Percentiles rank a stretch among this genome's conserved stretches.
These are phyloP conservation scores for Penicillium daleae DNA, from an alignment of 495 filamentous ascomycete genomes.

Conservation along the genomic window DNA sequence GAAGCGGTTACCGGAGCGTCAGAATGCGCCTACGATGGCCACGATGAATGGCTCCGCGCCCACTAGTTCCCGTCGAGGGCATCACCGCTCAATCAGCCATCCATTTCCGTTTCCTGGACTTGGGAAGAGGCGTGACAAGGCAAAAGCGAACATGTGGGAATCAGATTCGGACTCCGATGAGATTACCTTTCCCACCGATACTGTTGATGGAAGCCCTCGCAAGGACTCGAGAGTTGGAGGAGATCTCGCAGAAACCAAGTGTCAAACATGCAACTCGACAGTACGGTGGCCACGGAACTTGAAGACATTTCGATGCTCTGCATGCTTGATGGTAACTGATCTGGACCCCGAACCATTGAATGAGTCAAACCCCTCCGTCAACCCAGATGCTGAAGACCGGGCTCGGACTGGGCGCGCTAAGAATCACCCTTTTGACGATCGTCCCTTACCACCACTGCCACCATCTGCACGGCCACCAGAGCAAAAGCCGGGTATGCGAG, in stretches of 20 bases:
- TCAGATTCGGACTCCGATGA: conserved; percentile 50
- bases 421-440: conserved; percentile 14
- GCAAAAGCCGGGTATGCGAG: conserved; percentile 13
- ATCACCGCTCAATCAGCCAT: conserved; percentile 76
- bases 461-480: conserved; percentile 5
- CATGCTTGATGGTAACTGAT: conserved; percentile 88
- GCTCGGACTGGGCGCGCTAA: conserved; percentile 1
- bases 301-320: conserved; percentile 78
- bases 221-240: conserved; percentile 35
- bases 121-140: conserved; percentile 55
- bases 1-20: conserved; percentile 28
- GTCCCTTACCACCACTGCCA: conserved; percentile 11
- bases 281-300: conserved; percentile 83
- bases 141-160: conserved; percentile 39
- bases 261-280: conserved; percentile 79
- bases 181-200: conserved; percentile 34
- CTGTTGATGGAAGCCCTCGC: conserved; percentile 35
- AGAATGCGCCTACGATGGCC: conserved; percentile 37
- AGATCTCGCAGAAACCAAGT: conserved; percentile 67
- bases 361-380: conserved; percentile 27
- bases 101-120: conserved; percentile 65
- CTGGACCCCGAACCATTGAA: conserved; percentile 52
- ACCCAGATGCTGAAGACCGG: conserved; percentile 20
- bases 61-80: conserved; percentile 43
- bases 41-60: conserved; percentile 27